Evolutionary conservation across 805 yeast species (phyloP).

Genomic region (Yamadazyma paraphyllophila): DNA sequence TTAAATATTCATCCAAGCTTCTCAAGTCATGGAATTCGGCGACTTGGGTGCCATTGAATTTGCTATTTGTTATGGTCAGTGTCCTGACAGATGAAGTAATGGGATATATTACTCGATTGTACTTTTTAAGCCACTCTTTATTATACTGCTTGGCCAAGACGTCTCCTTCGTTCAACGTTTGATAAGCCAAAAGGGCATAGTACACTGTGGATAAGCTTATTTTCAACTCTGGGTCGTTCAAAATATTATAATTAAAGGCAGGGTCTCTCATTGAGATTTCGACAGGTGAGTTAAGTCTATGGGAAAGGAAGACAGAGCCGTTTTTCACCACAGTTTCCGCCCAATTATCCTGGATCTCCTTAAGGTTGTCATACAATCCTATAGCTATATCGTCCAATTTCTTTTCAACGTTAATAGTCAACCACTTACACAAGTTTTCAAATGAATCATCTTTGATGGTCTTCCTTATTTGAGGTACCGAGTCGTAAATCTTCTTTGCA

Average conservation of each 20-base stretch:
- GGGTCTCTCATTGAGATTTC: slow-evolving; percentile 74
- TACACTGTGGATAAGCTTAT: slow-evolving; percentile 70
- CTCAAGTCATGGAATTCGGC: slow-evolving; percentile 28
- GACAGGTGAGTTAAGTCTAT: slow-evolving; percentile 80
- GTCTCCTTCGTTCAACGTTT: slow-evolving; percentile 65
- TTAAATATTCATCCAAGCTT: slow-evolving; percentile 54
- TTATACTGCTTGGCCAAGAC: slow-evolving; percentile 60
- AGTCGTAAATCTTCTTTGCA: slow-evolving; percentile 65
- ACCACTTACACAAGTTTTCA: slow-evolving; percentile 62
- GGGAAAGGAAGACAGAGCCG: slow-evolving; percentile 40
- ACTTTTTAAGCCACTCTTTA: slow-evolving; percentile 68
- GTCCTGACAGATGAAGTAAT: slow-evolving; percentile 42
- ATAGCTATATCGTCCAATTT: slow-evolving; percentile 61
- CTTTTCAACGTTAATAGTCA: slow-evolving; percentile 58
- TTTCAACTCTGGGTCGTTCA: slow-evolving; percentile 37
- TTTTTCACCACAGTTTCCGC: slow-evolving; percentile 43
- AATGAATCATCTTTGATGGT: slow-evolving; percentile 75
- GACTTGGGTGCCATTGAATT: slow-evolving; percentile 13
- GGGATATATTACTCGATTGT: slow-evolving; percentile 69
- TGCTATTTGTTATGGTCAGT: slow-evolving; percentile 8
- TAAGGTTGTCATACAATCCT: slow-evolving; percentile 52
- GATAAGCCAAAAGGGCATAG: slow-evolving; percentile 80
- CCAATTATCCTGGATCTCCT: slow-evolving; percentile 61
- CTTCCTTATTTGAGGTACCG: slow-evolving; percentile 72
- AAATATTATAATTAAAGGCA: slow-evolving; percentile 45